These are phyloP conservation scores for Lactifluus echinatus DNA, from an alignment of 768 basidiomycete species.

Conservation along the genomic window DNA sequence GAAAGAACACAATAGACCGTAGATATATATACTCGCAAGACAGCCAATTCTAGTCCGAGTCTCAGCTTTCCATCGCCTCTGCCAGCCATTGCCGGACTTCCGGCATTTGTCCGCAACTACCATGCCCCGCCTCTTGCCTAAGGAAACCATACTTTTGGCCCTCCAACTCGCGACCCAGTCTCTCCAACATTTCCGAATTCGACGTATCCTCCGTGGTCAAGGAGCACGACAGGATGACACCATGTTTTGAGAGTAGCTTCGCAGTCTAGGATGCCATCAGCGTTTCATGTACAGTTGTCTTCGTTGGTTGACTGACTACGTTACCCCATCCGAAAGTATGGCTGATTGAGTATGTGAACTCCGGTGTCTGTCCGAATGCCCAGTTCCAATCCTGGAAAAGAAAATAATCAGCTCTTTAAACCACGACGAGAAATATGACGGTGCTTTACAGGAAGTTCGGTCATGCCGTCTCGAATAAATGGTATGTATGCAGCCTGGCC, in stretches of 20 bases:
- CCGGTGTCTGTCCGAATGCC: conserved; percentile 88
- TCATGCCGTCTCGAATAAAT: conserved; percentile 61
- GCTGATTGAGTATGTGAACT: conserved; percentile 63
- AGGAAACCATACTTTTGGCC: conserved; percentile 36
- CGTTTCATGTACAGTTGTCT: not conserved
- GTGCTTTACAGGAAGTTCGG: conserved; percentile 59
- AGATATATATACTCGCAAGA: not conserved
- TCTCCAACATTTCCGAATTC: conserved; percentile 21
- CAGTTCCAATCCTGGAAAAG: conserved; percentile 77
- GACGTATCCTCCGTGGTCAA: conserved; percentile 15
- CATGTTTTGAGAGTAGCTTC: conserved; percentile 54
- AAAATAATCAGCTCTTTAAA: not conserved
- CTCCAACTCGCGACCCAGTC: conserved; percentile 25
- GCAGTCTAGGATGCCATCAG: conserved; percentile 29
- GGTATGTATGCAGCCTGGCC: conserved; percentile 43
- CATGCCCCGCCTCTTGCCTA: conserved; percentile 21
- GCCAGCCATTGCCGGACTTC: conserved; percentile 29
- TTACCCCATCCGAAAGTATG: conserved; percentile 33
- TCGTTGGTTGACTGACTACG: conserved; percentile 29
- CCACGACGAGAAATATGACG: not conserved
- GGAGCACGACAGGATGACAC: conserved; percentile 46
- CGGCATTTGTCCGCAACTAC: conserved; percentile 1
- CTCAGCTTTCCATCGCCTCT: conserved; percentile 26
- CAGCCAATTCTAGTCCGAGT: not conserved
- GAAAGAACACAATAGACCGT: conserved; percentile 21